These are phyloP conservation scores for Alternaria rosae DNA, from an alignment of 2,329 filamentous ascomycete species.

Conservation along the genomic window DNA sequence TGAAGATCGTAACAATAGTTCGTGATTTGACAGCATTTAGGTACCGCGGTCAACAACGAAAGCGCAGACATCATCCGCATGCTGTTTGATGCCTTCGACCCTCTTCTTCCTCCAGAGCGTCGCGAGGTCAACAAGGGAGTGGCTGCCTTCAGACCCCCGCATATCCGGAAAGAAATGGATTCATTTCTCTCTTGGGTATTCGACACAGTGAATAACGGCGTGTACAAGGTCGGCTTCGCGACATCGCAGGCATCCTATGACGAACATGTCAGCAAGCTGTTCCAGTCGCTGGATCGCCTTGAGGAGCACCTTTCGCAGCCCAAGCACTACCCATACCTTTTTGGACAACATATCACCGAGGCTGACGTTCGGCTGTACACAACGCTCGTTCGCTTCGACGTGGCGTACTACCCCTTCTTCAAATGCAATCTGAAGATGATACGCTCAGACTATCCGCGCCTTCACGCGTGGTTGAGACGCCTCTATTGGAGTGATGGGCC, in stretches of 20 bases:
- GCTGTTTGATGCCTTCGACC: constrained; percentile 44
- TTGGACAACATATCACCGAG: constrained; percentile 66
- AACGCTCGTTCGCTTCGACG: constrained; percentile 67
- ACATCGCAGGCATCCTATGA: constrained; percentile 85
- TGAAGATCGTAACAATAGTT: neutral
- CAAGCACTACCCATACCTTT: constrained; percentile 70
- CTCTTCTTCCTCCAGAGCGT: constrained; percentile 54
- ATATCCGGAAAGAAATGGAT: constrained; percentile 74
- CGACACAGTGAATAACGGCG: constrained; percentile 63
- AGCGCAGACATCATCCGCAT: constrained; percentile 46
- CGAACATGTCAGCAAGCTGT: constrained; percentile 73
- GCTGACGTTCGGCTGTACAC: constrained; percentile 59
- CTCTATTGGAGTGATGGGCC: constrained; percentile 76
- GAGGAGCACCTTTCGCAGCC: constrained; percentile 71
- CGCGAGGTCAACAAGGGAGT: constrained; percentile 61
- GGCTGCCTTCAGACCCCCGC: constrained; percentile 72
- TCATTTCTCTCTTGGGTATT: constrained; percentile 83
- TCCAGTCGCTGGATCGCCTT: constrained; percentile 76
- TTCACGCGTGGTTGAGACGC: constrained; percentile 81
- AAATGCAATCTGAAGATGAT: constrained; percentile 87
- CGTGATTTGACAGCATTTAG: constrained; percentile 23
- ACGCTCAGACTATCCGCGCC: constrained; percentile 77
- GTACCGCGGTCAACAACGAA: constrained; percentile 47
- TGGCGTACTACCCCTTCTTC: constrained; percentile 64
- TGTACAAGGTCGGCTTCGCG: constrained; percentile 76